Base-by-base conservation (phyloP, 2,329 filamentous ascomycete genomes). In the Fusarium torulosum region DNA sequence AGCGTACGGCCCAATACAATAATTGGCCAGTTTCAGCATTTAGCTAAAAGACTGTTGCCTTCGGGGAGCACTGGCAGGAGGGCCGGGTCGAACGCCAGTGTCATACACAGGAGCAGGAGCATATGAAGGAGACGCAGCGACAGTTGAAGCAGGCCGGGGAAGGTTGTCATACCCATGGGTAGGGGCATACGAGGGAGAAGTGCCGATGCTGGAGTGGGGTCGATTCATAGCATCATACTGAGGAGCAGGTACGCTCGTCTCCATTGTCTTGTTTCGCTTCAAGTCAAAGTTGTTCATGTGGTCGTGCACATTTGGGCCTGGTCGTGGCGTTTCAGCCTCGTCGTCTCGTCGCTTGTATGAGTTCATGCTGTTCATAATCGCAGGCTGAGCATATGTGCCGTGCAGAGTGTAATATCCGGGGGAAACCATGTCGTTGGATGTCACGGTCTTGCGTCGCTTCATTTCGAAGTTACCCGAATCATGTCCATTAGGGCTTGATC, bases 181-280 rank as follows among this genome's bases (percentile, higher is more conserved):
- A 43, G 60, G 31, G 31, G 59, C 45, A 37, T 63, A 63, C 14
- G 58, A 37, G 21, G 59, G 74, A 19, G 78, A 75, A 23, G 81
- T 77, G 54, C 80, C 76, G 55, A 86, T 79, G 21, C 81, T 77
- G 4, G 84, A 79, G 35, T 82, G 78, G 53, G 83, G 78, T 65
- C 84, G 82, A 64, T 77, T 83, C 76, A 86, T 79, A 19, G 82
- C 73, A 47, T 87, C 84, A 72, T 86, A 87, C 27, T 76, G 78
- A 21, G 85, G 80, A 31, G 81, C 77, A 29, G 85, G 79, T n/a
- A 85, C 82, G 4, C 82, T 80, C 13, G 84, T 81, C 71, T 92
- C 89, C 66, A 88, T 86, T 1, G 91, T 94, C 83, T 94, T 95
- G 67, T 92, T 89, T 70, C 93, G 89, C 82, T 96, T 96, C 60